Evolutionary conservation across 495 filamentous ascomycete species (phyloP).

Genomic region (Tuber borchii): DNA sequence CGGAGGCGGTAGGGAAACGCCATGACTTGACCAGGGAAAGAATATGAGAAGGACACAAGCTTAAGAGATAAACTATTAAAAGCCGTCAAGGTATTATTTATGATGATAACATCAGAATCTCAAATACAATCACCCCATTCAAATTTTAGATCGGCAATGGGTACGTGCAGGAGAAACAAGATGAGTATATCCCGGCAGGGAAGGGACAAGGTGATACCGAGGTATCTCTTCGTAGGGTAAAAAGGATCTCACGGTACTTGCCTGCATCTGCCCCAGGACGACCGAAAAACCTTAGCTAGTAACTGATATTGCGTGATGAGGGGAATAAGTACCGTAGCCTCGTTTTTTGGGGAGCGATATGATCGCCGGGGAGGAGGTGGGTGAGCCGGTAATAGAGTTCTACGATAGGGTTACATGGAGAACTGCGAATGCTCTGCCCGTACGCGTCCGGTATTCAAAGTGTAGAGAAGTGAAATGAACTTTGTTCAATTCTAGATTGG

Average conservation of each 20-base stretch:
- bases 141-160: not conserved
- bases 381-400: not conserved
- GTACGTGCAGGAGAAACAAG: not conserved
- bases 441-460: not conserved
- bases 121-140: not conserved
- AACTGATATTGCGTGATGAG: not conserved
- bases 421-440: not conserved
- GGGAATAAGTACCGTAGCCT: not conserved
- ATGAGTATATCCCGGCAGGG: not conserved
- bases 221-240: not conserved
- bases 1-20: not conserved
- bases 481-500: not conserved
- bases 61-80: not conserved
- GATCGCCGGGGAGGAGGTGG: not conserved
- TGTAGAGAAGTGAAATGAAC: not conserved
- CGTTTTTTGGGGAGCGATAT: not conserved
- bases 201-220: not conserved
- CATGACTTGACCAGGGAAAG: not conserved
- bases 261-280: not conserved
- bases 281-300: not conserved
- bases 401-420: not conserved
- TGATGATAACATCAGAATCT: slow-evolving; percentile 1
- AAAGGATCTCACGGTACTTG: not conserved
- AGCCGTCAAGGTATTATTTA: not conserved
- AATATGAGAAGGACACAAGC: not conserved